These are phyloP conservation scores for Eimeria necatrix DNA, from an alignment of 169 alveolate species.

Conservation along the genomic window DNA sequence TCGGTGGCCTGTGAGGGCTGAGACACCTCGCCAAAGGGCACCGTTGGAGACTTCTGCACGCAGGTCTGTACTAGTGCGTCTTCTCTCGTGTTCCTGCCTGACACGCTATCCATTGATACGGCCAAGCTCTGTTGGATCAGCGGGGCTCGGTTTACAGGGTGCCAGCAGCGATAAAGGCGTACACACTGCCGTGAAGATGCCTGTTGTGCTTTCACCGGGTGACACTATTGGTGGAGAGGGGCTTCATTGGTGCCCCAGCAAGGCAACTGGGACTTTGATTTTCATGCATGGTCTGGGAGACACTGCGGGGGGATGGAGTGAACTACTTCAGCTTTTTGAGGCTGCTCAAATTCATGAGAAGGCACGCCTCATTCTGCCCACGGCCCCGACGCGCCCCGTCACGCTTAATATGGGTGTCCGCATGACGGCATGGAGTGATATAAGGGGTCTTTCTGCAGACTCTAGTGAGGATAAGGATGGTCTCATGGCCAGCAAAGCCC, in stretches of 20 bases:
- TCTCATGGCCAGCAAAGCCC: slow-evolving; percentile 72
- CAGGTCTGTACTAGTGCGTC: slow-evolving; percentile 37
- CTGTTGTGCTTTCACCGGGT: slow-evolving; percentile 50
- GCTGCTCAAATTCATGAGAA: slow-evolving; percentile 14
- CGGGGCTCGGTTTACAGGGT: no score
- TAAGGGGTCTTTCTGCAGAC: slow-evolving; percentile 58
- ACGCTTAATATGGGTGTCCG: slow-evolving; percentile 78
- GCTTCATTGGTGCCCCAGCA: slow-evolving; percentile 60
- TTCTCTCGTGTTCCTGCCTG: not conserved
- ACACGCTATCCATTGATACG: not conserved
- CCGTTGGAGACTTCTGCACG: not conserved
- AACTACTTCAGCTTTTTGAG: slow-evolving; percentile 50
- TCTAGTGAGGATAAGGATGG: slow-evolving; percentile 75
- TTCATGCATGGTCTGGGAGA: slow-evolving; percentile 82
- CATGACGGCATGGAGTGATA: slow-evolving; percentile 81
- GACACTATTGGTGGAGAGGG: slow-evolving; percentile 56
- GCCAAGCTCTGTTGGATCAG: not conserved
- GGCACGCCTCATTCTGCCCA: slow-evolving; percentile 76
- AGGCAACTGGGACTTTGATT: slow-evolving; percentile 48
- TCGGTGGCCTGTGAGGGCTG: slow-evolving; percentile 3
- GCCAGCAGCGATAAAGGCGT: not conserved
- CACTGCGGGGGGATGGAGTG: slow-evolving; percentile 81
- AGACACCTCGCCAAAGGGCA: not conserved
- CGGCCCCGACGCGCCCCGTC: slow-evolving; percentile 80
- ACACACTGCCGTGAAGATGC: not conserved